Percentiles rank a stretch among this genome's conserved stretches.
phyloP scores from a whole-genome alignment of 345 rosid genomes.

The Ailanthus altissimus region DNA sequence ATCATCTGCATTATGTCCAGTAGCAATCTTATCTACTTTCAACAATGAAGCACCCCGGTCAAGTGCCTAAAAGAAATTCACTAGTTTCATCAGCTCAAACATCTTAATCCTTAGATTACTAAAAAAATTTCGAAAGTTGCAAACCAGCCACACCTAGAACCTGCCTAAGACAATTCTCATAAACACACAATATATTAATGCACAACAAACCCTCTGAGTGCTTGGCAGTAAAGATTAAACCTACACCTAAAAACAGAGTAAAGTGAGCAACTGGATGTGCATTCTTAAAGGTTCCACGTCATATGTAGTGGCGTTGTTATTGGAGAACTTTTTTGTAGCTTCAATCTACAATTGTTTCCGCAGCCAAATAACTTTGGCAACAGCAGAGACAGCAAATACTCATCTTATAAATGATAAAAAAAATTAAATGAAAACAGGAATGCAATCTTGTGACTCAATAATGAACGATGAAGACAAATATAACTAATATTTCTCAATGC shows the following conservation, averaged over 20 bases:
- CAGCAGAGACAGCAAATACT: background rate
- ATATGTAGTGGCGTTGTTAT: background rate
- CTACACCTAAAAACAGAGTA: background rate
- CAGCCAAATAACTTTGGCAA: background rate
- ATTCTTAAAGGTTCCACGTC: background rate
- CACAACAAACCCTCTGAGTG: background rate
- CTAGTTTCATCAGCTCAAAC: conserved; percentile 16
- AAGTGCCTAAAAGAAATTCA: conserved; percentile 62
- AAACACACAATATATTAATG: background rate
- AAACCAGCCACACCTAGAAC: background rate
- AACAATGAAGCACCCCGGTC: conserved; percentile 86
- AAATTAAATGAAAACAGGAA: background rate
- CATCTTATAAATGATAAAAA: background rate
- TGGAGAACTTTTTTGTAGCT: background rate
- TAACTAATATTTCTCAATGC: background rate
- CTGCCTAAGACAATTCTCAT: background rate
- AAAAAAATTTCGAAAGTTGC: background rate
- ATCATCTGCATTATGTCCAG: conserved; percentile 98
- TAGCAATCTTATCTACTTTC: conserved; percentile 88
- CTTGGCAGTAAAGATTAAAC: background rate
- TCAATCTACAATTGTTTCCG: background rate
- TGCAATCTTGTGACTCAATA: background rate
- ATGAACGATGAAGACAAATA: background rate
- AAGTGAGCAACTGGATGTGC: background rate
- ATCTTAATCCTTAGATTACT: background rate